These are phyloP conservation scores for Arthrobotrys conoides DNA, from an alignment of 2,329 filamentous ascomycete genomes.

Conservation along the genomic window DNA sequence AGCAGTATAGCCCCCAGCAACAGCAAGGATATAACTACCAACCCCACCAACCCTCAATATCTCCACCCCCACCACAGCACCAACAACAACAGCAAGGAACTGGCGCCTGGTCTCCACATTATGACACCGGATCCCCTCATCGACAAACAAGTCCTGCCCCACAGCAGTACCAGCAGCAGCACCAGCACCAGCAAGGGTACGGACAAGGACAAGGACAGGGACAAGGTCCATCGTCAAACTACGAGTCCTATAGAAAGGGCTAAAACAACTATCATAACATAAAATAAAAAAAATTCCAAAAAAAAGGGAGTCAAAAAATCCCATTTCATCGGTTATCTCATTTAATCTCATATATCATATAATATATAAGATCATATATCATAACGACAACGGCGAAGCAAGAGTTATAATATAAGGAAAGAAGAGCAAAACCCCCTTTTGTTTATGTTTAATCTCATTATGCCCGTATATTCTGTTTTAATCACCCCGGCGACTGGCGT, in stretches of 20 bases:
- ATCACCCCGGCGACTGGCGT: slow-evolving; percentile 13
- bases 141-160: background rate
- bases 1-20: background rate
- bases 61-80: slow-evolving; percentile 8
- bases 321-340: too few relatives aligned
- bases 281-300: background rate
- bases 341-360: too few relatives aligned
- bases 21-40: slow-evolving; percentile 6
- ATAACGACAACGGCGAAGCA: too few relatives aligned
- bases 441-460: too few relatives aligned
- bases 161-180: too few relatives aligned
- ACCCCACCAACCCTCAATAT: slow-evolving; percentile 16
- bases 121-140: slow-evolving; percentile 14
- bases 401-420: too few relatives aligned
- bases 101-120: slow-evolving; percentile 16
- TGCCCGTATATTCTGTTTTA: background rate
- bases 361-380: too few relatives aligned
- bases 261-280: slow-evolving; percentile 34
- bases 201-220: background rate
- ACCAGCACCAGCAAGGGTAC: background rate
- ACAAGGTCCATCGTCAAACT: slow-evolving; percentile 16
- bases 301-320: background rate
- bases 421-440: too few relatives aligned
- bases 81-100: slow-evolving; percentile 36
- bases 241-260: slow-evolving; percentile 47